Conservation (phyloP, 164 flowering plant genomes). For the Stephania yunnanensis region DNA sequence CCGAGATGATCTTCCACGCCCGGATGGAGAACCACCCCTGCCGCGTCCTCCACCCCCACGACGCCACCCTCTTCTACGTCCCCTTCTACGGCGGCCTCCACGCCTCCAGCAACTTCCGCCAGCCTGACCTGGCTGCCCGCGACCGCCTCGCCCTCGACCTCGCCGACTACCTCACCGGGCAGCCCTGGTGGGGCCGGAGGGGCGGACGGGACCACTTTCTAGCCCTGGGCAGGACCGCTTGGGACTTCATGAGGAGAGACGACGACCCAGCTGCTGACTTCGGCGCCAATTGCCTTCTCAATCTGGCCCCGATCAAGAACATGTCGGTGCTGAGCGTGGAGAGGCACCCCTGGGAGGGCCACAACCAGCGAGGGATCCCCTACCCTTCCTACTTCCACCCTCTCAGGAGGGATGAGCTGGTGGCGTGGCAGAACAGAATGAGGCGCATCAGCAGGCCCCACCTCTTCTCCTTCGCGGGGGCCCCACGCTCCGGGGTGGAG, state of each 20-base stretch:
- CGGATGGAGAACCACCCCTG: conserved; percentile 28
- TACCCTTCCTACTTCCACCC: conserved; percentile 70
- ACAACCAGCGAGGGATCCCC: conserved; percentile 52
- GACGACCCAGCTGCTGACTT: conserved; percentile 27
- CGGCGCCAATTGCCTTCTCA: conserved; percentile 42
- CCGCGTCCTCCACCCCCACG: conserved; percentile 21
- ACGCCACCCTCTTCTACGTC: conserved; percentile 22
- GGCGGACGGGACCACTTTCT: conserved; percentile 54
- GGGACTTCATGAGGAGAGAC: conserved; percentile 58
- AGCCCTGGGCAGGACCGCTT: conserved; percentile 54
- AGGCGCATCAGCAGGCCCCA: conserved; percentile 22
- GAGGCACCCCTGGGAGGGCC: conserved; percentile 49
- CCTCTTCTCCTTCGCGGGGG: conserved; percentile 53
- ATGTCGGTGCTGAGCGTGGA: conserved; percentile 68
- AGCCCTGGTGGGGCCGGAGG: conserved; percentile 28
- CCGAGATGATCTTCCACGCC: conserved; percentile 52
- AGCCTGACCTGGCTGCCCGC: conserved; percentile 24
- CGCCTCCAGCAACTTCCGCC: conserved; percentile 40
- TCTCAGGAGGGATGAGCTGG: conserved; percentile 23
- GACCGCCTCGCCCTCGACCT: conserved; percentile 36
- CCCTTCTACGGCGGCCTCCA: conserved; percentile 40
- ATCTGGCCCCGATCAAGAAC: conserved; percentile 29
- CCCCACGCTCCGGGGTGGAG: conserved; percentile 35
- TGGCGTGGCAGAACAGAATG: conserved; percentile 37
- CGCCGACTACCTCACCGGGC: conserved; percentile 20